Conservation (phyloP, 2,329 filamentous ascomycete species). For the Ophiostoma sp. region DNA sequence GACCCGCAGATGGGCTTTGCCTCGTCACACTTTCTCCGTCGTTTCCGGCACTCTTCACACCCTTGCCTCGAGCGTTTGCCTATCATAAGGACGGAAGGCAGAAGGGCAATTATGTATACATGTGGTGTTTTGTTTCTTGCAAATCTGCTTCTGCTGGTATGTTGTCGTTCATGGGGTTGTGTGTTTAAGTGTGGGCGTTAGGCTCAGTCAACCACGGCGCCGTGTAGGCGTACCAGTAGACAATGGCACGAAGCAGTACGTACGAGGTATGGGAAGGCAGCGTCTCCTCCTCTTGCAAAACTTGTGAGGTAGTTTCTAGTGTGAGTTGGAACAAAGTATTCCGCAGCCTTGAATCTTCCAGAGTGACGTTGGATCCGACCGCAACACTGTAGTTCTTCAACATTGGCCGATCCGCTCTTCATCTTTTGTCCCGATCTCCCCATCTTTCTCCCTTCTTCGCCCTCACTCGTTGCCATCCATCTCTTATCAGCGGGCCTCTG, state of each 20-base stretch:
- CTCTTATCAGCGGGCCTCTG: constrained; percentile 12
- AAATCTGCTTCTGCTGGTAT: background rate
- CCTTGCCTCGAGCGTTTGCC: constrained; percentile 21
- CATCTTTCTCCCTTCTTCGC: background rate
- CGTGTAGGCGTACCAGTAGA: background rate
- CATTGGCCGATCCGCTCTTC: background rate
- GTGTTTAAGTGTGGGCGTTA: background rate
- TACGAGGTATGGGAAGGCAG: background rate
- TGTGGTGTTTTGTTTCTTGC: background rate
- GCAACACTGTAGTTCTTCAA: constrained; percentile 1
- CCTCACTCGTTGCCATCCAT: background rate
- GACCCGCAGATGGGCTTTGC: constrained; percentile 21
- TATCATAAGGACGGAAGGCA: background rate
- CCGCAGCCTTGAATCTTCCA: background rate
- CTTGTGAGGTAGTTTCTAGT: background rate
- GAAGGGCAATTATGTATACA: background rate
- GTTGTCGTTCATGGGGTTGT: background rate
- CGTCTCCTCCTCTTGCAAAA: background rate
- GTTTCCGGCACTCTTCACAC: constrained; percentile 24
- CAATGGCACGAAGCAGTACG: background rate
- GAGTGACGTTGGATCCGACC: constrained; percentile 2
- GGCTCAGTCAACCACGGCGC: background rate
- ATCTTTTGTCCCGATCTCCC: background rate
- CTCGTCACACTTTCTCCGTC: constrained; percentile 25
- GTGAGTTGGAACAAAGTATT: background rate